Conservation (phyloP, 306 rosid species). For the Fagus crenata region DNA sequence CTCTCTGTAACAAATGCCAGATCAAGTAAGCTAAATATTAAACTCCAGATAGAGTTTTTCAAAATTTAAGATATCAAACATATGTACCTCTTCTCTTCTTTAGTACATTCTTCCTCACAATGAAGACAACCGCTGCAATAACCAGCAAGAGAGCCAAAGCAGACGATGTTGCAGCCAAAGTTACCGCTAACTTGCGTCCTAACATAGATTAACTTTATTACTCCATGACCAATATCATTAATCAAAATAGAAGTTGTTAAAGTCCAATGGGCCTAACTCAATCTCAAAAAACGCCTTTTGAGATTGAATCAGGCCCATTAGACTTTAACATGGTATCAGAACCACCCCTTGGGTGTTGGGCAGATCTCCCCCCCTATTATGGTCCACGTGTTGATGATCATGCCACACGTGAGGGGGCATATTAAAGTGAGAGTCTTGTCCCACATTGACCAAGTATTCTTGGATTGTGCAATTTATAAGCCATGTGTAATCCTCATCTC, state of each 20-base stretch:
- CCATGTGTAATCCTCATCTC: too few species aligned
- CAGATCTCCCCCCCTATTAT: too few species aligned
- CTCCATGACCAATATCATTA: background rate
- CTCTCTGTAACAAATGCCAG: constrained; percentile 42
- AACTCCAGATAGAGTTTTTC: background rate
- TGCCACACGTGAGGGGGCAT: too few species aligned
- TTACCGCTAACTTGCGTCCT: constrained; percentile 43
- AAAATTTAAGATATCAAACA: background rate
- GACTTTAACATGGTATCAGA: too few species aligned
- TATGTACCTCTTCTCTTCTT: constrained; percentile 49
- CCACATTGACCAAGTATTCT: too few species aligned
- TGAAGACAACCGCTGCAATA: constrained; percentile 42
- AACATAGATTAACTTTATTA: constrained; percentile 7
- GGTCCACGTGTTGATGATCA: too few species aligned
- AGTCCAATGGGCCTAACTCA: too few species aligned
- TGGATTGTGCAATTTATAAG: too few species aligned
- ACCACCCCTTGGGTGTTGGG: too few species aligned
- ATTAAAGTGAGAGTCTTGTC: too few species aligned
- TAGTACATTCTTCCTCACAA: constrained; percentile 42
- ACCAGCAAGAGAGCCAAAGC: constrained; percentile 49
- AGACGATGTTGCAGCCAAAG: constrained; percentile 41
- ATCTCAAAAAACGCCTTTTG: too few species aligned
- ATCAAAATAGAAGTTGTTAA: background rate
- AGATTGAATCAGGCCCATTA: too few species aligned
- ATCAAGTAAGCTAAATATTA: background rate